Conservation (phyloP, 108 stramenopile genomes). For the Cyclotella distinguenda region DNA sequence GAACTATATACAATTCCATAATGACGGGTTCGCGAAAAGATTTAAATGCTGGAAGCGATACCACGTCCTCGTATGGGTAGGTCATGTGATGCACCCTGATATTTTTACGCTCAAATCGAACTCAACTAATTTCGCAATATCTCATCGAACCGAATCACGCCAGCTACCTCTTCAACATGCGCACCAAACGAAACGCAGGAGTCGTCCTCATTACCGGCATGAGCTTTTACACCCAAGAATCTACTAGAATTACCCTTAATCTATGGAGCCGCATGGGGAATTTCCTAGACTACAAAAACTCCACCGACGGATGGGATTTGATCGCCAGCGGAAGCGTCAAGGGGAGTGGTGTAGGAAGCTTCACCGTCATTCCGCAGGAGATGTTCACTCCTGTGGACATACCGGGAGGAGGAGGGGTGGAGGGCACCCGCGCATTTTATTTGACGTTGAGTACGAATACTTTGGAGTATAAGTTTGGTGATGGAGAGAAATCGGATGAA, state of each 20-base stretch:
- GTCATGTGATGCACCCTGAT: neutral
- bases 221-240: constrained; percentile 22
- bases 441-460: constrained; percentile 13
- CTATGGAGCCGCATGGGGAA: constrained; percentile 13
- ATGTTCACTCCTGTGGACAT: constrained; percentile 20
- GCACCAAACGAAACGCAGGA: constrained; percentile 3
- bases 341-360: constrained; percentile 19
- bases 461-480: constrained; percentile 1
- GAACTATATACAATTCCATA: constrained; percentile 12
- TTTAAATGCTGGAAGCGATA: constrained; percentile 19
- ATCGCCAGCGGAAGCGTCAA: constrained; percentile 9
- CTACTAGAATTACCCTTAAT: constrained; percentile 6
- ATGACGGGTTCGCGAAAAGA: constrained; percentile 24
- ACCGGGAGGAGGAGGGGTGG: constrained; percentile 17
- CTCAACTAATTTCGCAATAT: neutral
- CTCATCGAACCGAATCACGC: too few relatives aligned
- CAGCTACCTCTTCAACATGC: constrained; percentile 29
- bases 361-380: constrained; percentile 20
- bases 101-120: neutral
- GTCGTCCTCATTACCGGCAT: constrained; percentile 20
- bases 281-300: constrained; percentile 10
- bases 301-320: constrained; percentile 22
- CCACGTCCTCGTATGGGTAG: constrained; percentile 25
- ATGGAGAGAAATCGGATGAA: neutral
- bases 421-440: constrained; percentile 23